Evolutionary conservation across 345 rosid genomes (phyloP).

Genomic region (Melaleuca quinquenervia): DNA sequence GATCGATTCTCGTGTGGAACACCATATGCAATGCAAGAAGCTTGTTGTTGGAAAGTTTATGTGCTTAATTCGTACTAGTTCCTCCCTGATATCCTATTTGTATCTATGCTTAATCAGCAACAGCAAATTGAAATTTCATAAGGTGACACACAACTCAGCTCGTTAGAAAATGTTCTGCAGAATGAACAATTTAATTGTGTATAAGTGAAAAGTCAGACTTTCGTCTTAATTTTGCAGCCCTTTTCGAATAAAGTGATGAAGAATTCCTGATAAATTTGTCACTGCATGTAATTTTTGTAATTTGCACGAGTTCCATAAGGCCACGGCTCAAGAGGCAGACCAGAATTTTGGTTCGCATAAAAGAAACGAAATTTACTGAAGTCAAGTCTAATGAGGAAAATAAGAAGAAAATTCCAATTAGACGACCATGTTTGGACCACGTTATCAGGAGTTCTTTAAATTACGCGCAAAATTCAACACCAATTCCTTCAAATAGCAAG

Average conservation of each 20-base stretch:
- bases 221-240: background rate
- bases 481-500: background rate
- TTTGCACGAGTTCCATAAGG: background rate
- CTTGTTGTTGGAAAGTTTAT: background rate
- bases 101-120: background rate
- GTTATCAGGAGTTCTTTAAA: background rate
- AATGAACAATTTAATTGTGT: background rate
- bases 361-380: background rate
- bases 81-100: background rate
- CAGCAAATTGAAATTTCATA: background rate
- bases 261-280: background rate
- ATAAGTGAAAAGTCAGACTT: background rate
- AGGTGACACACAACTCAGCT: background rate
- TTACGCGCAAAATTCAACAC: background rate
- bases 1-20: background rate
- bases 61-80: background rate
- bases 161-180: background rate
- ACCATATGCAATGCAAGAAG: background rate
- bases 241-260: background rate
- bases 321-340: background rate
- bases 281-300: background rate
- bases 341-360: background rate
- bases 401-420: too few relatives aligned
- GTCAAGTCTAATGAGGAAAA: background rate
- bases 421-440: background rate